Evolutionary conservation across 495 filamentous ascomycete genomes (phyloP).

Genomic region (Polyplosphaeria fusca): DNA sequence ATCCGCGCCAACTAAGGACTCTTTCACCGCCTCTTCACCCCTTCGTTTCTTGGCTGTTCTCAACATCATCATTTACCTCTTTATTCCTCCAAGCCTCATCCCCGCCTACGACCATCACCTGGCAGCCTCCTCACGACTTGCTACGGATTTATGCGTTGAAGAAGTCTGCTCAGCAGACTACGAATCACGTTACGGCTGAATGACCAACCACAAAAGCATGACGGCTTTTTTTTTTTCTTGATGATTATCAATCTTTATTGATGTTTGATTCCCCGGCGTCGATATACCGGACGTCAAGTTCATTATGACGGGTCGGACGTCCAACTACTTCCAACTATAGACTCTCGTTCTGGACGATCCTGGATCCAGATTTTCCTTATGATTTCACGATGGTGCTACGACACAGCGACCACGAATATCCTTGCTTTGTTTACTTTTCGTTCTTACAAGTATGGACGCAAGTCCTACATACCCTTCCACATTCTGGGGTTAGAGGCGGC

Average conservation of each 20-base stretch:
- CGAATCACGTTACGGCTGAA: constrained; percentile 30
- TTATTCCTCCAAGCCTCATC: neutral
- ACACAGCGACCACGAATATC: constrained; percentile 2
- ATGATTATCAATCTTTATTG: constrained; percentile 2
- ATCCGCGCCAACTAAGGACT: constrained; percentile 75
- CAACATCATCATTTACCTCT: constrained; percentile 1
- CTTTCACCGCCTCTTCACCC: neutral
- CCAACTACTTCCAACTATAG: constrained; percentile 17
- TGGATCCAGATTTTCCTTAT: constrained; percentile 19
- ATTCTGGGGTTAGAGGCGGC: too few relatives aligned
- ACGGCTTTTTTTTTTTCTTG: constrained; percentile 18
- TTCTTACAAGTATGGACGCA: too few relatives aligned
- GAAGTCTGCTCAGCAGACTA: constrained; percentile 18
- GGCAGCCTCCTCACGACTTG: constrained; percentile 19
- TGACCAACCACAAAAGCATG: constrained; percentile 26
- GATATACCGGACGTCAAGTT: constrained; percentile 23
- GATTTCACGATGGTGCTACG: constrained; percentile 18
- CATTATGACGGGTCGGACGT: constrained; percentile 5
- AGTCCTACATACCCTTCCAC: neutral
- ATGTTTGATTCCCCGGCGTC: constrained; percentile 33
- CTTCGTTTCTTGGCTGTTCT: constrained; percentile 4
- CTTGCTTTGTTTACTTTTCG: neutral
- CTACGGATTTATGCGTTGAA: constrained; percentile 25
- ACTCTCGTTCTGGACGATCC: constrained; percentile 12
- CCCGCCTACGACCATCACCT: neutral